Conservation (phyloP, 768 basidiomycete genomes). For the Daedaleopsis nitida region DNA sequence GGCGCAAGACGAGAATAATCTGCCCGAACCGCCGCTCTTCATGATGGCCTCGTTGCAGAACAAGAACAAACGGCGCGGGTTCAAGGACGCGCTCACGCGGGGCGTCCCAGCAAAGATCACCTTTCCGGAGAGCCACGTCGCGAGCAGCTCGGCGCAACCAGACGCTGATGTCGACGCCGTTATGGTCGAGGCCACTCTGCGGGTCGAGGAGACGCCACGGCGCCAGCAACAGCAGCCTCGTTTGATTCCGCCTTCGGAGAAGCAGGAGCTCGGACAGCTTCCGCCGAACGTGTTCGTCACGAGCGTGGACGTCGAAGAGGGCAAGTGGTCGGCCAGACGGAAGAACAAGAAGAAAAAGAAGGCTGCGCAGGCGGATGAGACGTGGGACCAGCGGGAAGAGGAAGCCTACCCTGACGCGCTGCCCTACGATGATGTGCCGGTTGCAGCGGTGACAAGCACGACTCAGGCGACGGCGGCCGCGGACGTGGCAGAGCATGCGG, state of each 20-base stretch:
- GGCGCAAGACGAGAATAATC: neutral
- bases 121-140: slow-evolving; percentile 35
- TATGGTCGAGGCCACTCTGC: slow-evolving; percentile 9
- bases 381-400: slow-evolving; percentile 1
- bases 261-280: slow-evolving; percentile 47
- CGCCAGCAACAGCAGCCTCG: slow-evolving; percentile 29
- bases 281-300: slow-evolving; percentile 72
- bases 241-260: slow-evolving; percentile 67
- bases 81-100: slow-evolving; percentile 51
- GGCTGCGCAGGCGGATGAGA: slow-evolving; percentile 17
- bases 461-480: neutral
- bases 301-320: slow-evolving; percentile 68
- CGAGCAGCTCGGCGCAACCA: neutral
- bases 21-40: slow-evolving; percentile 27
- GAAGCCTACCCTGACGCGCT: slow-evolving; percentile 24
- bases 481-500: slow-evolving; percentile 18
- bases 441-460: neutral
- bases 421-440: slow-evolving; percentile 37
- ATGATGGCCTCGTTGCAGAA: slow-evolving; percentile 62
- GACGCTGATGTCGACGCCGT: slow-evolving; percentile 15
- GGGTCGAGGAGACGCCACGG: neutral
- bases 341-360: slow-evolving; percentile 37
- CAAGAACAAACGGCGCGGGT: slow-evolving; percentile 76
- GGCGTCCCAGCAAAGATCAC: slow-evolving; percentile 54
- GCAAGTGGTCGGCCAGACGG: slow-evolving; percentile 39